Base-by-base conservation (phyloP, 208 protist genomes). In the Tritrichomonas foetus region DNA sequence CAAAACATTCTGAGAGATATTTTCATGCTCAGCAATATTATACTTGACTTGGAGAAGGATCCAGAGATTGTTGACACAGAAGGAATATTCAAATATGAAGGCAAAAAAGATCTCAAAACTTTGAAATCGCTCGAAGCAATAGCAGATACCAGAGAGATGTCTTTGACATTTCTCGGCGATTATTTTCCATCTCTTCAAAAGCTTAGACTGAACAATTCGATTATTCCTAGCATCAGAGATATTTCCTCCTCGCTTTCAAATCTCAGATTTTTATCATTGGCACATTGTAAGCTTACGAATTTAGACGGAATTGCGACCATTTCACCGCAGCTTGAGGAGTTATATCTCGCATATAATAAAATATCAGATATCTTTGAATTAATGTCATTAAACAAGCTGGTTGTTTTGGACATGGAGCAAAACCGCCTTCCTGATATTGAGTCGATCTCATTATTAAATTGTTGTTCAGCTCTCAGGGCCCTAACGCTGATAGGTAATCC, bases 401-500 rank as follows among this genome's bases (percentile, higher is more conserved):
- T 14, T 53, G 36, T 84, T 84, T 3, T 84, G 2, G 74, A 84
- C 36, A 22, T 84, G 25, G 74, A 84, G 53, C 25, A 84, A 33
- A 84, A 84, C n/a, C 36, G 11, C 0, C 49, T 84, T 11, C 5
- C 33, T 39, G 36, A 84, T 53, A 3, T 84, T n/a, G 44, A 84
- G 1, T 11, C 20, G 3, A 53, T 84, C 25, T 11, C 20, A 84
- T 22, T 84, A 53, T 30, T 84, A 22, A 49, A 33, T 25, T 16
- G 16, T 53, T 84, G n/a, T 25, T 11, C 5, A 53, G 3, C 3
- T 2, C 44, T 84, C 22, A 33, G 53, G 53, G 74, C 74, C 1
- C 9, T 84, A 20, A 84, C 74, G n/a, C 25, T 84, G n/a, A n/a
- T n/a, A 53, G 74, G 74, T 53, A 84, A 84, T 84, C 74, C 74